These are phyloP conservation scores for Oryza glaberrima DNA, from an alignment of 176 grass and related monocot genomes.

Conservation along the genomic window DNA sequence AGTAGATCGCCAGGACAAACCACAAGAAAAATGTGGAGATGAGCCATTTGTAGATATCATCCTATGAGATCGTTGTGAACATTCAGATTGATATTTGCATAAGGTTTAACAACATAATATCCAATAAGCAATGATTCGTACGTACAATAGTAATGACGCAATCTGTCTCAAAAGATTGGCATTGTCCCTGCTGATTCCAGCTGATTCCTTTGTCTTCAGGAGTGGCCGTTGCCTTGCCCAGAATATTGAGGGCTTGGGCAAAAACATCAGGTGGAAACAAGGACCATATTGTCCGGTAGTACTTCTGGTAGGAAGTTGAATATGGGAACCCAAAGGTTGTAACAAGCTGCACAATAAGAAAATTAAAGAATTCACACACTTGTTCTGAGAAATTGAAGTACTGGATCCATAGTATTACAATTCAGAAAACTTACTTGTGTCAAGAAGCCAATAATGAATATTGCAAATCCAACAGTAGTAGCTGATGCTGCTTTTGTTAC, in stretches of 20 bases:
- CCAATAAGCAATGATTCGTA: constrained; percentile 29
- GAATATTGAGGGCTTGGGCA: constrained; percentile 78
- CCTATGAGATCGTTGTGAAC: constrained; percentile 53
- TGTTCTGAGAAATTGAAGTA: constrained; percentile 27
- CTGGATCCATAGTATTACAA: constrained; percentile 4
- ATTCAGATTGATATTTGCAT: constrained; percentile 36
- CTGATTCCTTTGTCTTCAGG: constrained; percentile 80
- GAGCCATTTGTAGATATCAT: constrained; percentile 90
- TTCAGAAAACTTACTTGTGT: constrained; percentile 67
- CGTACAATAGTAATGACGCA: constrained; percentile 91
- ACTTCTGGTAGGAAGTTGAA: constrained; percentile 42
- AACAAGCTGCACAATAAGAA: constrained; percentile 66
- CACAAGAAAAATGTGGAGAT: constrained; percentile 93
- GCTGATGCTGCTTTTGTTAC: constrained; percentile 87
- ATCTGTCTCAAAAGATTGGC: constrained; percentile 60
- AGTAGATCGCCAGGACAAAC: constrained; percentile 92
- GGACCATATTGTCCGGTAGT: constrained; percentile 77
- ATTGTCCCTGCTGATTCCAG: constrained; percentile 64
- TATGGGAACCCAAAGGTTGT: constrained; percentile 91
- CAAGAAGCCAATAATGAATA: constrained; percentile 96
- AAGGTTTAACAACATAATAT: not conserved
- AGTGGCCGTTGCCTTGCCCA: constrained; percentile 86
- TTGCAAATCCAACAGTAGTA: constrained; percentile 90
- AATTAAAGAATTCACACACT: constrained; percentile 34
- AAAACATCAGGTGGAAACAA: constrained; percentile 91